A percentile compares a stretch with the other conserved stretches of the same genome.
These are phyloP conservation scores for thale cress (Arabidopsis thaliana) DNA, from an alignment of 345 rosid species.

Conservation along the genomic window TAIR10.1 NC_003074.8:22250501-22251000, in stretches of 20 bases:
- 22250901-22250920: slow-evolving; percentile 4
- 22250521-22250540: no score
- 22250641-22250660: neutral
- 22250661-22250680: neutral
- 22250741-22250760: slow-evolving; percentile 11
- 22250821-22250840: slow-evolving; percentile 2
- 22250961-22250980: slow-evolving; percentile 27
- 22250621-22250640: neutral
- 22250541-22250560: no score
- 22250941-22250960: slow-evolving; percentile 26
- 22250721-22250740: neutral
- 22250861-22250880: slow-evolving; percentile 26
- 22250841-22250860: slow-evolving; percentile 13
- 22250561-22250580: neutral
- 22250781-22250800: slow-evolving; percentile 7
- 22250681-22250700: neutral
- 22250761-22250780: slow-evolving; percentile 1
- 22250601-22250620: neutral
- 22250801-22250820: slow-evolving; percentile 21
- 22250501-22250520: neutral
- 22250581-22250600: neutral
- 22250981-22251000: slow-evolving; percentile 7
- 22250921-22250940: slow-evolving; percentile 37
- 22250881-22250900: slow-evolving; percentile 15
- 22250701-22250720: neutral